A percentile compares a stretch with the other conserved stretches of the same genome.
These are phyloP conservation scores for Solanum hybrid DNA, from an alignment of 305 asterid genomes.

Conservation along the genomic window DNA sequence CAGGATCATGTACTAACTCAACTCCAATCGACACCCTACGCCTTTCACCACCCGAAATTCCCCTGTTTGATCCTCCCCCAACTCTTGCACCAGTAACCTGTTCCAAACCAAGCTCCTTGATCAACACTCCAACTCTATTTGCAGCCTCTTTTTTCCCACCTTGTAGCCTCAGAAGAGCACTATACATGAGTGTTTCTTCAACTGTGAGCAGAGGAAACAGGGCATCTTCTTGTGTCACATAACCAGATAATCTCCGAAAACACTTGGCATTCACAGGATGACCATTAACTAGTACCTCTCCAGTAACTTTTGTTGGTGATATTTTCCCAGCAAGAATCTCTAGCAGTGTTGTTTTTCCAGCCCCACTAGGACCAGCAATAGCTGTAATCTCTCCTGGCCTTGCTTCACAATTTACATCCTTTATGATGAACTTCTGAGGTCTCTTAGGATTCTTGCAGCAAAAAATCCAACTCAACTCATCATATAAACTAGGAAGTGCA, in stretches of 20 bases:
- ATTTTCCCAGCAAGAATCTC: constrained; percentile 63
- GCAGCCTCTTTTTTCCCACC: constrained; percentile 18
- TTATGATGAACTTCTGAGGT: constrained; percentile 36
- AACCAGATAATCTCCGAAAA: constrained; percentile 49
- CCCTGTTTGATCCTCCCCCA: constrained; percentile 40
- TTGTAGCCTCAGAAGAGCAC: constrained; percentile 50
- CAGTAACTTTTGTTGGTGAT: constrained; percentile 35
- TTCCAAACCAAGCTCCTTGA: constrained; percentile 59
- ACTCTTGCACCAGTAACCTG: constrained; percentile 39
- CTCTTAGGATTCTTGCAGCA: constrained; percentile 13
- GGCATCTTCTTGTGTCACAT: constrained; percentile 69
- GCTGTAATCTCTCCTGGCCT: constrained; percentile 69
- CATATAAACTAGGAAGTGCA: constrained; percentile 15
- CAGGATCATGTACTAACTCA: constrained; percentile 65
- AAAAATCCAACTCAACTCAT: constrained; percentile 16
- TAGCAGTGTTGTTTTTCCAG: constrained; percentile 75
- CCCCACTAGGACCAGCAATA: constrained; percentile 92
- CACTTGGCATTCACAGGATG: constrained; percentile 17
- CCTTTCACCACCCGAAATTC: constrained; percentile 77
- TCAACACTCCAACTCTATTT: constrained; percentile 28
- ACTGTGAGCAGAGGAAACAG: constrained; percentile 69
- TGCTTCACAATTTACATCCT: constrained; percentile 53
- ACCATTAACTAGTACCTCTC: constrained; percentile 43
- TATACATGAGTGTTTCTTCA: constrained; percentile 60
- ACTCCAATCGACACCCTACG: constrained; percentile 69